These are phyloP conservation scores for Hagleromyces aurorensis DNA, from an alignment of 805 yeast genomes.

Conservation along the genomic window DNA sequence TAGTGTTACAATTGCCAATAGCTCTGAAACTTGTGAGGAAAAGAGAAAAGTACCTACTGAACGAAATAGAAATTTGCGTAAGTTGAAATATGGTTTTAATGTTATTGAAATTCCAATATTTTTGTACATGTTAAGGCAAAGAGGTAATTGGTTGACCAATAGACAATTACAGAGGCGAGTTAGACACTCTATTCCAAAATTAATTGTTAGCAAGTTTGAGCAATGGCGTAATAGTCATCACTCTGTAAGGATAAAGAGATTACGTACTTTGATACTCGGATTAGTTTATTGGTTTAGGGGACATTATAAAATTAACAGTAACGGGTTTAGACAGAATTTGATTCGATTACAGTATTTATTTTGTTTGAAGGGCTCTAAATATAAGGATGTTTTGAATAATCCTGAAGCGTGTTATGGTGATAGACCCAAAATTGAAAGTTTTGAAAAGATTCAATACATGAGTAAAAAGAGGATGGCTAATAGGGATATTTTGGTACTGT, in stretches of 20 bases:
- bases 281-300: conserved; percentile 22
- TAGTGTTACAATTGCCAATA: conserved; percentile 1
- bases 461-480: conserved; percentile 18
- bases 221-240: conserved; percentile 2
- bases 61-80: conserved; percentile 4
- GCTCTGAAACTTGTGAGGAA: background rate
- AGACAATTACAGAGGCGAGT: conserved; percentile 15
- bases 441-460: conserved; percentile 13
- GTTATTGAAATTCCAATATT: conserved; percentile 18
- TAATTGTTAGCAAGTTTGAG: conserved; percentile 16
- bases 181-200: conserved; percentile 20
- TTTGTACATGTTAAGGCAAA: conserved; percentile 7
- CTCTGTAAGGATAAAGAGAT: conserved; percentile 1
- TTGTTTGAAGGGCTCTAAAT: background rate
- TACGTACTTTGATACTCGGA: conserved; percentile 19
- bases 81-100: conserved; percentile 14
- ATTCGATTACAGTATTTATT: conserved; percentile 9
- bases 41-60: background rate
- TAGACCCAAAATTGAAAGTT: conserved; percentile 8
- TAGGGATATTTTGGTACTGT: conserved; percentile 18
- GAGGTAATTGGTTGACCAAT: conserved; percentile 12
- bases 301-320: conserved; percentile 19
- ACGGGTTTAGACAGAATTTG: conserved; percentile 23
- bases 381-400: conserved; percentile 6
- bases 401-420: conserved; percentile 16